Base-by-base conservation (phyloP, 495 filamentous ascomycete genomes). In the Annulohypoxylon nitens region DNA sequence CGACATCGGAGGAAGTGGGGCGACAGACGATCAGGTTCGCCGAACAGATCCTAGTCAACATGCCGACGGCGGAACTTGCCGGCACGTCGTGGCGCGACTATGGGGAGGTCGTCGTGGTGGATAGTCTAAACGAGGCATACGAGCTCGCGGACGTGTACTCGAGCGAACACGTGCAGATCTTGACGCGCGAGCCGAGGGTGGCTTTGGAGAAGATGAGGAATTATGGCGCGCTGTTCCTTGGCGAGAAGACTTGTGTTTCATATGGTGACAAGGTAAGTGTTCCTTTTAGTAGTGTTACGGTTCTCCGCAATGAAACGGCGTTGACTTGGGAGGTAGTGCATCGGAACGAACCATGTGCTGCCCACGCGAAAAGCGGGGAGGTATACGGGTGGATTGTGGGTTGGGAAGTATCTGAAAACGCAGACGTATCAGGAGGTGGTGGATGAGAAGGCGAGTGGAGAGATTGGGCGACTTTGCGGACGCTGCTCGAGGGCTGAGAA, bases 321-420 rank as follows among this genome's bases (percentile, higher is more conserved):
- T 59, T 62, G 39, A 62, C 1, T 14, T 12, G 12, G 12, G 2
- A 36, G 3, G 0, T n/a, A 81, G 79, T 83, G 81, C 47, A 88
- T 88, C 61, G 86, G 85, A 4, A 88, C 86, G 2, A 87, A 88
- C 70, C 86, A 87, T 68, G 85, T 88, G 6, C 78, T 88, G 2
- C 85, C 86, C 0, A 88, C 86, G 0, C 76, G 80, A 5, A 83
- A 82, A 39, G 84, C 84, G 2, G 83, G 84, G 0, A 70, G 80
- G 8, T 87, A 84, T 65, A 87, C 85, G 0, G 84, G 85, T 4
- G 85, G 85, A 1, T 75, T 87, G 14, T 87, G 86, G 85, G 84
- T 86, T 8, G 85, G 86, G 12, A 88, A 87, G 64, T 88, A 79
- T 69, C 73, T 87, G 14, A 78, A 80, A 54, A 88, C 85, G 0